Evolutionary conservation across 2,329 filamentous ascomycete species (phyloP).

Genomic region (Colletotrichum filicis): DNA sequence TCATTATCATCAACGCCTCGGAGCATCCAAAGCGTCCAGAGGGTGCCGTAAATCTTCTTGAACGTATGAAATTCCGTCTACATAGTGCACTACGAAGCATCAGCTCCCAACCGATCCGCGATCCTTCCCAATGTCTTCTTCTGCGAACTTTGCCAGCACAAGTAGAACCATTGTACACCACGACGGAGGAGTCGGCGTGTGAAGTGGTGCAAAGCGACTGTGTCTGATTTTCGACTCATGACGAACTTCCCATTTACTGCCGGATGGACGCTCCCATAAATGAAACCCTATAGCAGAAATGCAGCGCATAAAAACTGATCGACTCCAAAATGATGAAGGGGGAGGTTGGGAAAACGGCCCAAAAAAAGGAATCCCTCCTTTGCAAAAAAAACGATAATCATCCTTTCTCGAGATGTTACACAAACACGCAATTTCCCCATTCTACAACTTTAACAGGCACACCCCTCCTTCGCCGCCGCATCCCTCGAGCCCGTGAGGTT

Average conservation of each 20-base stretch:
- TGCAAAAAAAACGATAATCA: slow-evolving; percentile 18
- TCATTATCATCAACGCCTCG: neutral
- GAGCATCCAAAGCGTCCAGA: neutral
- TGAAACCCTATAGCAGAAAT: slow-evolving; percentile 30
- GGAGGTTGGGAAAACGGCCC: neutral
- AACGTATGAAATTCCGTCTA: slow-evolving; percentile 26
- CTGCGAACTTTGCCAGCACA: slow-evolving; percentile 10
- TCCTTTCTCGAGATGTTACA: slow-evolving; percentile 1
- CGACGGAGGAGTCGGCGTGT: slow-evolving; percentile 18
- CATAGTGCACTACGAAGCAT: slow-evolving; percentile 23
- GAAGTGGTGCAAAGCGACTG: slow-evolving; percentile 1
- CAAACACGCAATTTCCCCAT: neutral
- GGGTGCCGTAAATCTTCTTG: slow-evolving; percentile 6
- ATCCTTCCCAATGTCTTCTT: slow-evolving; percentile 25
- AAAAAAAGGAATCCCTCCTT: slow-evolving; percentile 22
- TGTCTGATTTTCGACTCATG: slow-evolving; percentile 11
- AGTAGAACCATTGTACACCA: slow-evolving; percentile 28
- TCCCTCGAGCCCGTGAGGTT: slow-evolving; percentile 82
- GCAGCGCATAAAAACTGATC: slow-evolving; percentile 32
- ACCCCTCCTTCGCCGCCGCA: slow-evolving; percentile 86
- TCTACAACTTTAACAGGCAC: slow-evolving; percentile 75
- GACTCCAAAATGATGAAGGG: slow-evolving; percentile 26
- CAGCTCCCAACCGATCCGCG: slow-evolving; percentile 20
- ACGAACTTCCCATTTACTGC: slow-evolving; percentile 13
- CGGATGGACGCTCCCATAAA: slow-evolving; percentile 33